Conservation (phyloP, 768 basidiomycete species). For the Hygrocybe punicea region DNA sequence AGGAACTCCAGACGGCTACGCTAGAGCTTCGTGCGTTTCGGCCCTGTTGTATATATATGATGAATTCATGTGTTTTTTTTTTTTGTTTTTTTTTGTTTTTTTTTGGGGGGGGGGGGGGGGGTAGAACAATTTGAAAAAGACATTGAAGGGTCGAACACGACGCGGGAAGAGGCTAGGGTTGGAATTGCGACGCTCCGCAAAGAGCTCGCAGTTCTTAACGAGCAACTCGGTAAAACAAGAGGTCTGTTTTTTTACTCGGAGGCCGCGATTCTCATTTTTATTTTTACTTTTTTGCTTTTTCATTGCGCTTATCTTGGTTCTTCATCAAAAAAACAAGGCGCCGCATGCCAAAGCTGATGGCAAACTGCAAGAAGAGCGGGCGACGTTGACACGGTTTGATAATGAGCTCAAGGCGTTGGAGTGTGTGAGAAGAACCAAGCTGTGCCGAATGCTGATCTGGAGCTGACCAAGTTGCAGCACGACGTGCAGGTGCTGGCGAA, state of each 20-base stretch:
- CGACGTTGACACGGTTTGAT: conserved; percentile 84
- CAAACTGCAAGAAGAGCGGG: conserved; percentile 79
- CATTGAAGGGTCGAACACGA: conserved; percentile 49
- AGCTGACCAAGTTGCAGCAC: conserved; percentile 65
- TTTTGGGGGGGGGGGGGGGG: neutral
- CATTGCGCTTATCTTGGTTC: too few relatives aligned
- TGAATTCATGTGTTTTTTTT: too few relatives aligned
- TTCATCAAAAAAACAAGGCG: too few relatives aligned
- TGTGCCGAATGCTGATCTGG: conserved; percentile 62
- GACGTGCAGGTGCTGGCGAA: conserved; percentile 59
- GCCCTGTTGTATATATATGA: too few relatives aligned
- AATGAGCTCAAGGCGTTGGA: conserved; percentile 84
- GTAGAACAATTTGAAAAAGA: conserved; percentile 84
- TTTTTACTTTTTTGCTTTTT: too few relatives aligned
- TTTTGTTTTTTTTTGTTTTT: too few relatives aligned
- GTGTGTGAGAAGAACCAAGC: conserved; percentile 66
- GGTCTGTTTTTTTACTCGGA: conserved; percentile 33
- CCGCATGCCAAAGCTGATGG: conserved; percentile 62
- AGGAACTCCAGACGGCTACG: conserved; percentile 80
- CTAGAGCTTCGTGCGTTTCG: conserved; percentile 81
- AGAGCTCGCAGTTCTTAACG: conserved; percentile 59
- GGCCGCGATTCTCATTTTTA: neutral
- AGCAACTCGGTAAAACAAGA: conserved; percentile 46
- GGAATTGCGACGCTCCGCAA: conserved; percentile 54
- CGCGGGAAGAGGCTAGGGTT: conserved; percentile 39